Conservation (phyloP, 2,329 filamentous ascomycete genomes). For the Aspergillus amoenus region DNA sequence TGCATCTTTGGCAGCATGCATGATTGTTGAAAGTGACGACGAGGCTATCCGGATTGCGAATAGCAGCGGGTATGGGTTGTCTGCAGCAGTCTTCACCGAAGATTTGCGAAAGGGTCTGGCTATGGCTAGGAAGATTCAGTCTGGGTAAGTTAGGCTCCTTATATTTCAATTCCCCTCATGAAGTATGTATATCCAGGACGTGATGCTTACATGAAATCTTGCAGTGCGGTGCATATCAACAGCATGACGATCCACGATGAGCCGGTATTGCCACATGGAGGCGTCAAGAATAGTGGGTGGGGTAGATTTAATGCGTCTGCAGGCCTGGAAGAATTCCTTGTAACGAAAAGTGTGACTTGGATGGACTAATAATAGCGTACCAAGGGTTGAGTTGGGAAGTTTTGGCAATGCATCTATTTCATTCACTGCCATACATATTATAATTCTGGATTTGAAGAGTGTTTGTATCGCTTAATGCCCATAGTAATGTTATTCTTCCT, state of each 20-base stretch:
- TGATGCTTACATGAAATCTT: background rate
- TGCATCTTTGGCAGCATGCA: slow-evolving; percentile 68
- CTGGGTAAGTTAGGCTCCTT: slow-evolving; percentile 47
- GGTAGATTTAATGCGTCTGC: slow-evolving; percentile 55
- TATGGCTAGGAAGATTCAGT: slow-evolving; percentile 62
- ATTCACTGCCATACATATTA: too few species aligned
- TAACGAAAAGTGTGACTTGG: slow-evolving; percentile 64
- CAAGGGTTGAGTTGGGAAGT: background rate
- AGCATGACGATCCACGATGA: slow-evolving; percentile 65
- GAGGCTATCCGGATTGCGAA: slow-evolving; percentile 73
- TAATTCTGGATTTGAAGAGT: too few species aligned
- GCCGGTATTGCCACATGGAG: slow-evolving; percentile 60
- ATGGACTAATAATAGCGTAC: slow-evolving; percentile 31
- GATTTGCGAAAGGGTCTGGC: slow-evolving; percentile 60
- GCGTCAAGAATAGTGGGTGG: slow-evolving; percentile 60
- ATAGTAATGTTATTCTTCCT: too few species aligned
- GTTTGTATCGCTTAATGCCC: too few species aligned
- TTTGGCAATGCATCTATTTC: too few species aligned
- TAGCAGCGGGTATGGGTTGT: slow-evolving; percentile 74
- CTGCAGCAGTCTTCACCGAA: slow-evolving; percentile 68
- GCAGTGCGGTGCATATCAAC: slow-evolving; percentile 60
- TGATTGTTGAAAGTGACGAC: slow-evolving; percentile 59
- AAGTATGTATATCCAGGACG: background rate
- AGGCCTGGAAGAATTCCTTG: slow-evolving; percentile 61
- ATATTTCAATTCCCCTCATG: slow-evolving; percentile 19